Percentiles rank a stretch among this genome's conserved stretches.
These are phyloP conservation scores for Saccharomycopsis microspora DNA, from an alignment of 805 yeast species.

Conservation along the genomic window DNA sequence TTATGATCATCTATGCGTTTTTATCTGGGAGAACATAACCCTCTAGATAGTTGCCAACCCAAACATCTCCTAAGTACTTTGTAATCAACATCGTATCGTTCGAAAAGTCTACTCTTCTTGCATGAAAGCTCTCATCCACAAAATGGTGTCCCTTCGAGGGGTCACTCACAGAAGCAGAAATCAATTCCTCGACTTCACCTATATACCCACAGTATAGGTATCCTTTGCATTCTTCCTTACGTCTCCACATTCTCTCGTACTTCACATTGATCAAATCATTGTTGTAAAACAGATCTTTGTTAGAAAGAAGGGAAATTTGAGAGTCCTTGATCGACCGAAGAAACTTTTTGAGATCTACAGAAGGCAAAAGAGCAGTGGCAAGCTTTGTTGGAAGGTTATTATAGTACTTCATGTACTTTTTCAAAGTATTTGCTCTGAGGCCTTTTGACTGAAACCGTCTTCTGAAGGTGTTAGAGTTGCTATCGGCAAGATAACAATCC, in stretches of 20 bases:
- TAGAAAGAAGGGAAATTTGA: neutral
- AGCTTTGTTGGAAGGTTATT: constrained; percentile 23
- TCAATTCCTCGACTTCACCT: constrained; percentile 5
- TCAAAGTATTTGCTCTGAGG: neutral
- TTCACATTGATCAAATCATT: constrained; percentile 23
- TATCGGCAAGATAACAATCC: constrained; percentile 26
- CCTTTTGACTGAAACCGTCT: constrained; percentile 17
- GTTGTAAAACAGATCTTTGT: neutral
- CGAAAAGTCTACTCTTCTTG: constrained; percentile 19
- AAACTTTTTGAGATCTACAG: constrained; percentile 20
- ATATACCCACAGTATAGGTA: constrained; percentile 37
- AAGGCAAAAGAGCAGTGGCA: constrained; percentile 30
- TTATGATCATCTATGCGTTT: neutral
- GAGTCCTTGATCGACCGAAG: constrained; percentile 16
- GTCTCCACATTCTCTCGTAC: constrained; percentile 25
- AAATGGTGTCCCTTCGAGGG: constrained; percentile 6
- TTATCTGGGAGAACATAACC: constrained; percentile 7
- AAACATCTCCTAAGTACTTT: constrained; percentile 21
- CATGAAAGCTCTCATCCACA: constrained; percentile 9
- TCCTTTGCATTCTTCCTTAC: constrained; percentile 25
- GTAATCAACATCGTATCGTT: constrained; percentile 18
- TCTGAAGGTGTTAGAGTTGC: constrained; percentile 22
- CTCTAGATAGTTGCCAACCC: constrained; percentile 17
- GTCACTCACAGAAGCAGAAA: neutral
- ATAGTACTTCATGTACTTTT: constrained; percentile 7